Base-by-base conservation (phyloP, 1,284 basidiomycete genomes). In the Grifola frondosa region DNA sequence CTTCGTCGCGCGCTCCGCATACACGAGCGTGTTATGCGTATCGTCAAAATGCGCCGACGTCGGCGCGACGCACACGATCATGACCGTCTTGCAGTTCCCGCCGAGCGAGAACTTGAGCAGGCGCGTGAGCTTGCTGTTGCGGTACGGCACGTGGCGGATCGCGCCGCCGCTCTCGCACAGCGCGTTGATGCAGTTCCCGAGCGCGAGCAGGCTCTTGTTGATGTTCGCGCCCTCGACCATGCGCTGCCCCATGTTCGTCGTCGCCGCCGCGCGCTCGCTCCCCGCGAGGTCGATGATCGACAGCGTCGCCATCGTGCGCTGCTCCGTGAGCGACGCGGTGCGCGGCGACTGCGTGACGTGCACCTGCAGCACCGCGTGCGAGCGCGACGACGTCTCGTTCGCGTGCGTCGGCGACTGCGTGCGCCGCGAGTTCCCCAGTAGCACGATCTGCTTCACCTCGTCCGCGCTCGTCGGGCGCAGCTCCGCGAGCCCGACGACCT, bases 221-320 rank as follows among this genome's bases (percentile, higher is more conserved):
- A 97, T 97, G 61, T 97, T 96, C 31, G 94, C 93, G 26, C 95
- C 95, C 65, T 98, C 95, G 25, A 95, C 85, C 88, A 97, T 92
- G 20, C 95, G 85, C 55, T 93, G 88, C n/a, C 95, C 95, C 84
- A 95, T 94, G 65, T 98, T 97, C 34, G 78, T 84, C 1, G 95
- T 97, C 0, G 92, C 94, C 8, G 92, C 89, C 8, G 95, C 95
- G 17, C 95, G 83, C 62, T 98, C 95, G 58, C 91, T 95, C 16
- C 95, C 95, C 6, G 95, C 95, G 42, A 98, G 74, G 68, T 98
- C 95, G 62, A 98, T 97, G 58, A 98, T 95, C 17, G 92, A 96
- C 8, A 98, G 77, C 1, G 92, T 96, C 10, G 82, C 95, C 60
- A 92, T 82, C 1, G 84, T 88, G 32, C 82, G 77, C 60, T 88